phyloP scores from a whole-genome alignment of 1,139 yeast species.

The Candida tropicalis region DNA sequence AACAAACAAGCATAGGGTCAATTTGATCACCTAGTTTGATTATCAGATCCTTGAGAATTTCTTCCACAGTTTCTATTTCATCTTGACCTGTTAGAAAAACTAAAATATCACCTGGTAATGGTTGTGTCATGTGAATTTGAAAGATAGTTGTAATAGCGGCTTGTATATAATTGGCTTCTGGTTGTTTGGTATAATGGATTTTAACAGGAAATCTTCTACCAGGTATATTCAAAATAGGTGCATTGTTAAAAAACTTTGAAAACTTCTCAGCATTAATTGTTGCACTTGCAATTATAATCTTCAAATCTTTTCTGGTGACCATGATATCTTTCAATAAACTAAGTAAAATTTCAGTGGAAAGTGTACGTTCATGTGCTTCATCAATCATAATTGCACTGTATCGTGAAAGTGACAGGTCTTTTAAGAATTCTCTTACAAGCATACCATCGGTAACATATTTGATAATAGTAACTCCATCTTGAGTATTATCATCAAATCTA shows the following conservation, averaged over 20 bases:
- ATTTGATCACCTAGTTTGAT: conserved; percentile 60
- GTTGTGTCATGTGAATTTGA: conserved; percentile 96
- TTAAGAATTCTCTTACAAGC: conserved; percentile 97
- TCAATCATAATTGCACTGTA: conserved; percentile 92
- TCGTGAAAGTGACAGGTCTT: conserved; percentile 76
- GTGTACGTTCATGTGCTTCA: conserved; percentile 98
- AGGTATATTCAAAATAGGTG: conserved; percentile 94
- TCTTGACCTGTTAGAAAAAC: conserved; percentile 96
- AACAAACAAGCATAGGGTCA: conserved; percentile 88
- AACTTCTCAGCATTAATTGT: conserved; percentile 97
- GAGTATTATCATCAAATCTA: conserved; percentile 89
- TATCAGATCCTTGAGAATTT: conserved; percentile 65
- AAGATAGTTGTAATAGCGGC: conserved; percentile 95
- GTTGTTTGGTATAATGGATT: conserved; percentile 94
- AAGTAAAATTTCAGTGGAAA: conserved; percentile 96
- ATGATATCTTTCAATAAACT: conserved; percentile 87
- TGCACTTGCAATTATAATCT: conserved; percentile 95
- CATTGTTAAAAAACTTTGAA: conserved; percentile 84
- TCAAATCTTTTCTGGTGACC: conserved; percentile 79
- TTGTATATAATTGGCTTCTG: conserved; percentile 90
- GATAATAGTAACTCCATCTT: conserved; percentile 67
- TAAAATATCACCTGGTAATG: conserved; percentile 75
- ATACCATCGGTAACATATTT: conserved; percentile 99
- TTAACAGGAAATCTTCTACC: conserved; percentile 99
- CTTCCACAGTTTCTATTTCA: conserved; percentile 97